Base-by-base conservation (phyloP, 1,284 basidiomycete genomes). In the Golubevia pallescens region DNA sequence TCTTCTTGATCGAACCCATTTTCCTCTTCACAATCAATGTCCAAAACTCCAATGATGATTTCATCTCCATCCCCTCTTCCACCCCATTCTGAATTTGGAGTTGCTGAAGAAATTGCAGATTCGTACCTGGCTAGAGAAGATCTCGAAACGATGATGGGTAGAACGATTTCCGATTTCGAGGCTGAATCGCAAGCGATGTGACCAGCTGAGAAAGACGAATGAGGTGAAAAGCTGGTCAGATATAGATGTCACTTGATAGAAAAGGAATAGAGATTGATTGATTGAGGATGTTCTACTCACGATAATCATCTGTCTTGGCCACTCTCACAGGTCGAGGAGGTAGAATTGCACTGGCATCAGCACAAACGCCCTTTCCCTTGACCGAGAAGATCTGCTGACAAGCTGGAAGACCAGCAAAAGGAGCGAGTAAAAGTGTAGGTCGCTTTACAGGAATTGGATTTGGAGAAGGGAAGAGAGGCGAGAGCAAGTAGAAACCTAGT, bases 401-500 rank as follows among this genome's bases (percentile, higher is more conserved):
- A 2, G 82, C 82, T 3, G 82, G 82, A n/a, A 84, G 62, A 4
- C 82, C 82, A 63, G 74, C 73, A 51, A 85, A 85, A 0, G 82
- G 82, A 0, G 78, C 82, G 0, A 85, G 70, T 13, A 77, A 68
- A 20, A 85, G 71, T 1, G 73, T 83, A 0, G 82, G 81, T 21
- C 8, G 42, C 4, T 21, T 68, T 48, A 53, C 57, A 21, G 61
- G 55, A 10, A 53, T 28, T 14, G 68, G 48, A 6, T 62, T 59
- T 2, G 72, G 61, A 1, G 58, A 63, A 1, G 81, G 81, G 6
- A 84, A 72, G 20, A 85, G 68, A 2, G 78, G 80, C 1, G 82
- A 80, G 42, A 85, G 74, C 2, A 85, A 71, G 67, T 85, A 85
- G 73, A 85, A 85, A 20, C 82, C 82, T 60, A n/a, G n/a, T n/a